phyloP scores from a whole-genome alignment of 2,329 filamentous ascomycete genomes.

The Trichophyton rubrum region DNA sequence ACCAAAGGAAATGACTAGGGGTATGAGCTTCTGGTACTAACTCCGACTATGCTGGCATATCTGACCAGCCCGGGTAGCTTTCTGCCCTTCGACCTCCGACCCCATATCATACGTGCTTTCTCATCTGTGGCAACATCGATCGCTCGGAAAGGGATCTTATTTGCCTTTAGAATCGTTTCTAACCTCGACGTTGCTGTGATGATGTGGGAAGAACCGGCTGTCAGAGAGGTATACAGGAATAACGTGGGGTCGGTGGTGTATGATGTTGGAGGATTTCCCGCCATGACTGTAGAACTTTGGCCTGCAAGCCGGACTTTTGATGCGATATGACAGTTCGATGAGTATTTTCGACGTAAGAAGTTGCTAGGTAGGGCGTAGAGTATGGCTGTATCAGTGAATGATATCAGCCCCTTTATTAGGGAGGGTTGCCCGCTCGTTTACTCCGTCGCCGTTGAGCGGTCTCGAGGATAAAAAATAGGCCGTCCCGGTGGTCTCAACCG shows the following conservation, averaged over 20 bases:
- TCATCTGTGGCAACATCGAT: conserved; percentile 86
- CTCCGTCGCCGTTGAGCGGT: no score
- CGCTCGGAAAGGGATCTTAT: conserved; percentile 85
- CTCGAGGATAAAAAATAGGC: background rate
- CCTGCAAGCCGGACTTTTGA: background rate
- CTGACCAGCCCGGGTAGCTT: conserved; percentile 86
- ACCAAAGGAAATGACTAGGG: background rate
- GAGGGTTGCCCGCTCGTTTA: background rate
- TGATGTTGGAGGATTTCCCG: conserved; percentile 23
- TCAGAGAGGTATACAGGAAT: conserved; percentile 93
- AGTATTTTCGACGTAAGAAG: background rate
- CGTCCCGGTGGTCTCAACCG: background rate
- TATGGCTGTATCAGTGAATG: background rate
- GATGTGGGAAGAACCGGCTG: conserved; percentile 89
- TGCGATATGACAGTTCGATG: background rate
- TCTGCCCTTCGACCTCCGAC: conserved; percentile 67
- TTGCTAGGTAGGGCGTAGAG: background rate
- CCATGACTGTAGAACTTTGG: conserved; percentile 15
- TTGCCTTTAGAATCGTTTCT: conserved; percentile 90
- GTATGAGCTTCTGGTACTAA: conserved; percentile 35
- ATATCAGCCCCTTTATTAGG: background rate
- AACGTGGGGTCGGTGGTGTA: conserved; percentile 52
- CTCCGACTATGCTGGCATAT: conserved; percentile 70
- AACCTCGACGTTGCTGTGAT: conserved; percentile 90
- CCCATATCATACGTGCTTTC: conserved; percentile 78